Base-by-base conservation (phyloP, 2,329 filamentous ascomycete species). In the Lecanicillium sp. region DNA sequence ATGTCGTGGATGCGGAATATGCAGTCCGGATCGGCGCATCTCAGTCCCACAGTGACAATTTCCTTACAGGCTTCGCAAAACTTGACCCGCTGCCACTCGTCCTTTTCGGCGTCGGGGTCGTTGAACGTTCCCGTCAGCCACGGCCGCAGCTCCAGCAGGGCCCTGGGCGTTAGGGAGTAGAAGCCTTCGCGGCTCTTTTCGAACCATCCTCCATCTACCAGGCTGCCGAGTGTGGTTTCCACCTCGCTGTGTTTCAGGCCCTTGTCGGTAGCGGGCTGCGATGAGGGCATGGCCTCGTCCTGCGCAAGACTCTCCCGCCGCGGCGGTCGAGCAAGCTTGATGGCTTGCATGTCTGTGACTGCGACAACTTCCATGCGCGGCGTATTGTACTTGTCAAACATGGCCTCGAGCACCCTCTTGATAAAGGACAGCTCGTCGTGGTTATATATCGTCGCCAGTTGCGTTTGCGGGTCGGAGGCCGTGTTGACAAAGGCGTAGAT, bases 51-150 rank as follows among this genome's bases (percentile, higher is more conserved):
- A 1, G 90, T 98, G 29, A 97, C 77, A 45, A 97, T 83, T 47
- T 95, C 88, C 58, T 79, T 84, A 61, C 92, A 98, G 1, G 86
- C 88, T 53, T 84, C 77, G 57, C 92, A 98, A 46, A 81, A 78
- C 63, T 92, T 94, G 57, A 98, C 84, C 45, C 79, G 78, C 55
- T 87, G 74, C 69, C 74, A 79, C 25, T 77, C 77, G n/a, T 65
- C 61, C 2, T 66, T 62, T 9, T 77, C 77, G 2, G 70, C 68
- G 9, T 77, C 74, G 1, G 72, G 64, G 40, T 94, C 85, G 55
- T 98, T 97, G 61, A 95, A 98, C 19, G 83, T 87, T 38, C 86
- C 84, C n/a, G 87, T 65, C 35, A 98, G 71, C 81, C 89, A 97
- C 2, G 75, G 71, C 42, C 83, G 73, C 41, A 98, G 65, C 66